These are phyloP conservation scores for Emiliania huxleyi DNA, from an alignment of 78 protist genomes.

Conservation along the genomic window DNA sequence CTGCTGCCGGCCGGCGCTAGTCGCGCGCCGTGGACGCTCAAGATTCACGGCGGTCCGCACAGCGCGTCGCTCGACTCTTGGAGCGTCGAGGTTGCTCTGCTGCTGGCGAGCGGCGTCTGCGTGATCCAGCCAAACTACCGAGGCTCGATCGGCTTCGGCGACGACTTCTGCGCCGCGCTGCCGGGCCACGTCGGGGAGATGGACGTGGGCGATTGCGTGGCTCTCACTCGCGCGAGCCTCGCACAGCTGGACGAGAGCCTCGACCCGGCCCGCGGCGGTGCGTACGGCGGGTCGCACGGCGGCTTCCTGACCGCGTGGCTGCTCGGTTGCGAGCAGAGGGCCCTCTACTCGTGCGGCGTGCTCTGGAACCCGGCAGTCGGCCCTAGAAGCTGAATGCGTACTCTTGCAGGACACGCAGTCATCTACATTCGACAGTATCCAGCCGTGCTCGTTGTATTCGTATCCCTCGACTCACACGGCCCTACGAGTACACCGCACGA, in stretches of 20 bases:
- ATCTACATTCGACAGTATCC: no score
- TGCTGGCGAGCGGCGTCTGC: not conserved
- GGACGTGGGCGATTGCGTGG: not conserved
- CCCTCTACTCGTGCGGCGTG: not conserved
- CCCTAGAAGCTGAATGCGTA: no score
- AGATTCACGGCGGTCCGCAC: not conserved
- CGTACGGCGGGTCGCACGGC: constrained; percentile 23
- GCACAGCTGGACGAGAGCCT: not conserved
- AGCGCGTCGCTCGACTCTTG: not conserved
- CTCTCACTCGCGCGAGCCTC: not conserved
- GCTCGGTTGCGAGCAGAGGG: not conserved
- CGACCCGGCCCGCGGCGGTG: not conserved
- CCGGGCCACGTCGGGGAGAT: not conserved
- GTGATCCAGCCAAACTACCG: not conserved
- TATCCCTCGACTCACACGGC: no score
- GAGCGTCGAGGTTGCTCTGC: not conserved
- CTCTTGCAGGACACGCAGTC: no score
- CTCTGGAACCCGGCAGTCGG: constrained; percentile 19
- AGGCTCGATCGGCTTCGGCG: constrained; percentile 10
- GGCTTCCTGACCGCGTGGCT: constrained; percentile 19
- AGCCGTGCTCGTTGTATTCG: no score
- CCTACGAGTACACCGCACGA: no score
- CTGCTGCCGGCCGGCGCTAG: not conserved
- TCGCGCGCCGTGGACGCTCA: not conserved
- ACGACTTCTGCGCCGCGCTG: not conserved